Evolutionary conservation across 345 rosid genomes (phyloP).

Genomic region (Gossypium anomalum): DNA sequence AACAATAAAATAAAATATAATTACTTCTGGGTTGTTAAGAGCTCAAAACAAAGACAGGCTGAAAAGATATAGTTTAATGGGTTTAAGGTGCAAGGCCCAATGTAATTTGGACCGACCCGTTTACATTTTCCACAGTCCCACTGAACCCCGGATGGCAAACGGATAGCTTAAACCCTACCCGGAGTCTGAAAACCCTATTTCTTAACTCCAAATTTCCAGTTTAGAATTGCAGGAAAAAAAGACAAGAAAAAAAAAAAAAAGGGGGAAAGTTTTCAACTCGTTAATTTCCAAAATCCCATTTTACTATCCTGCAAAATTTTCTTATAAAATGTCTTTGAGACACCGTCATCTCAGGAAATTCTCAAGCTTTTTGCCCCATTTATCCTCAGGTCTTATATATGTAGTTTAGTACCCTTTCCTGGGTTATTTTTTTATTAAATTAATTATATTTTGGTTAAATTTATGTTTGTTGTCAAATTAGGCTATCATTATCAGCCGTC

Average conservation of each 20-base stretch:
- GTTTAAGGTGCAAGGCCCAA: neutral
- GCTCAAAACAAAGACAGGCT: neutral
- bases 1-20: no score
- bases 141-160: neutral
- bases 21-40: neutral
- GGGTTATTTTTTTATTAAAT: neutral
- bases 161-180: slow-evolving; percentile 29
- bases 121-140: no score
- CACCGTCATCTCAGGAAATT: slow-evolving; percentile 31
- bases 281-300: slow-evolving; percentile 17
- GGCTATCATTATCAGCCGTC: slow-evolving; percentile 24
- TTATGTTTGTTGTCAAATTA: slow-evolving; percentile 6
- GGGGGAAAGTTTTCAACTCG: neutral
- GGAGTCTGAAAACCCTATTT: slow-evolving; percentile 3
- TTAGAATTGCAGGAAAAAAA: neutral
- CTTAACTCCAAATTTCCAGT: neutral
- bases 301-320: neutral
- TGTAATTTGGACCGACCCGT: neutral
- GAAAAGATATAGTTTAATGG: neutral
- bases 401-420: neutral
- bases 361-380: slow-evolving; percentile 36
- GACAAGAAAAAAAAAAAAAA: no score
- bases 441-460: neutral
- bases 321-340: slow-evolving; percentile 34
- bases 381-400: slow-evolving; percentile 38